These are phyloP conservation scores for Leptographium flavum DNA, from an alignment of 2,329 filamentous ascomycete species.

Conservation along the genomic window DNA sequence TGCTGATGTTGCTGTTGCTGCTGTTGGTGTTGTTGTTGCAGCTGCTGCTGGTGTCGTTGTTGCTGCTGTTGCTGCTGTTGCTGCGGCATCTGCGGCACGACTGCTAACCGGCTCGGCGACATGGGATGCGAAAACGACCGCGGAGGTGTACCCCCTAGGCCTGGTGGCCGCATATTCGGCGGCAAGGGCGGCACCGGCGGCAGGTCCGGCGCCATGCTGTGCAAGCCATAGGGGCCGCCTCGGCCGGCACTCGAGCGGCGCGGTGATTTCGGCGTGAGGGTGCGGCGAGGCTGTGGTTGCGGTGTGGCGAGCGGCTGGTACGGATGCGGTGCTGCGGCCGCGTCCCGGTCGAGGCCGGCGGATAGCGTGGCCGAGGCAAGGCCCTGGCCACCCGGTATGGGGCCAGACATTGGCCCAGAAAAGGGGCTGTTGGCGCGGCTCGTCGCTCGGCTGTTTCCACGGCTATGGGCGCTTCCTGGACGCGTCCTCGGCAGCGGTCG, in stretches of 20 bases:
- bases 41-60: conserved; percentile 1
- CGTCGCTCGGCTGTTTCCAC: conserved; percentile 12
- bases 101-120: conserved; percentile 1
- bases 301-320: conserved; percentile 14
- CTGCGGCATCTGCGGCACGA: not conserved
- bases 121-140: conserved; percentile 11
- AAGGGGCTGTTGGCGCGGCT: not conserved
- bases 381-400: too few species aligned
- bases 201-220: not conserved
- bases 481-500: conserved; percentile 10
- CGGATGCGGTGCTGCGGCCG: too few species aligned
- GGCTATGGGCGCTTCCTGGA: conserved; percentile 5
- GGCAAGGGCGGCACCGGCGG: conserved; percentile 8
- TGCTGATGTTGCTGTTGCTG: conserved; percentile 4
- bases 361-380: not conserved
- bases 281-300: conserved; percentile 22
- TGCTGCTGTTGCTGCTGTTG: not conserved
- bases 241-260: conserved; percentile 34
- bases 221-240: not conserved
- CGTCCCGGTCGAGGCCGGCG: not conserved
- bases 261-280: conserved; percentile 45
- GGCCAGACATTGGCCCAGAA: too few species aligned
- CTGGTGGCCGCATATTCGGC: not conserved
- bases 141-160: conserved; percentile 4
- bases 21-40: not conserved